phyloP scores from a whole-genome alignment of 768 basidiomycete genomes.

The Boletus subcaerulescens region DNA sequence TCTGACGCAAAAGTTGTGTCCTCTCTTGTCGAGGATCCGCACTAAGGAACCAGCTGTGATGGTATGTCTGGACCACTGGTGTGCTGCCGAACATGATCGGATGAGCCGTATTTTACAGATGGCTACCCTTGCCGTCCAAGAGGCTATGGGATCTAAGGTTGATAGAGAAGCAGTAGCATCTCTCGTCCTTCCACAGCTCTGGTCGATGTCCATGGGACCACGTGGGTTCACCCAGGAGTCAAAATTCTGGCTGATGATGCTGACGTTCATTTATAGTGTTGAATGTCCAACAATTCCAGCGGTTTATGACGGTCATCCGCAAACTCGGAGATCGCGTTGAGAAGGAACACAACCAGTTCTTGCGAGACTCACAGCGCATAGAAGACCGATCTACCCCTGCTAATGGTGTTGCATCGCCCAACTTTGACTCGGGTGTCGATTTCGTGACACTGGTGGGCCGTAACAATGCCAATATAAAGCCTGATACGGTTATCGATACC shows the following conservation, averaged over 20 bases:
- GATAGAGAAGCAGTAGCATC: slow-evolving; percentile 91
- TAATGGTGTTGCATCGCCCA: slow-evolving; percentile 38
- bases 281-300: slow-evolving; percentile 84
- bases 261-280: slow-evolving; percentile 45
- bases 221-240: slow-evolving; percentile 43
- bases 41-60: slow-evolving; percentile 96
- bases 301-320: slow-evolving; percentile 84
- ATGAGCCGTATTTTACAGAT: slow-evolving; percentile 46
- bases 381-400: slow-evolving; percentile 68
- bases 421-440: slow-evolving; percentile 57
- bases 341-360: slow-evolving; percentile 86
- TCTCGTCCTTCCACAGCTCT: slow-evolving; percentile 85
- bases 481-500: slow-evolving; percentile 39
- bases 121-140: slow-evolving; percentile 86
- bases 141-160: slow-evolving; percentile 94
- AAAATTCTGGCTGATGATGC: not conserved
- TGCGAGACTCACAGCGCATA: slow-evolving; percentile 87
- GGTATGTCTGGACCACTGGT: slow-evolving; percentile 39
- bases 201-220: slow-evolving; percentile 98
- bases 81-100: not conserved
- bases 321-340: slow-evolving; percentile 85
- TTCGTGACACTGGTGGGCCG: slow-evolving; percentile 86
- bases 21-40: slow-evolving; percentile 88
- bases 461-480: slow-evolving; percentile 43
- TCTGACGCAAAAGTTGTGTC: slow-evolving; percentile 93